A percentile compares a stretch with the other conserved stretches of the same genome.
Evolutionary conservation across 305 asterid genomes (phyloP).

Genomic region (Stenogyne calaminthoides): DNA sequence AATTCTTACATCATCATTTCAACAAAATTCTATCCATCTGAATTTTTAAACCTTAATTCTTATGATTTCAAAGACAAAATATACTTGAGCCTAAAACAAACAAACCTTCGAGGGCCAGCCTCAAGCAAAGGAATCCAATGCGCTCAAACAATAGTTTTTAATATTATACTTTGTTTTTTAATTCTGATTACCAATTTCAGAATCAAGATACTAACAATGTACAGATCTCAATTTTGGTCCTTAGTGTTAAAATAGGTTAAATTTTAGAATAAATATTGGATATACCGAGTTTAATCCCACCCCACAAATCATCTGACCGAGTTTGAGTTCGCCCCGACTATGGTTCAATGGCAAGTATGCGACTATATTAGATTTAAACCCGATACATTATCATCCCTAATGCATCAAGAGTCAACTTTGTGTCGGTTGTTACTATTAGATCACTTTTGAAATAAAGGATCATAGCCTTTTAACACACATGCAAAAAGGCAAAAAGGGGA

Average conservation of each 20-base stretch:
- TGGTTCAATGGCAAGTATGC: neutral
- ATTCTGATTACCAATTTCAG: neutral
- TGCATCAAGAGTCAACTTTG: neutral
- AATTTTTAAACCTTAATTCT: too few species aligned
- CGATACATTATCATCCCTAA: neutral
- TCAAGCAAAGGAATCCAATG: neutral
- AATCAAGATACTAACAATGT: neutral
- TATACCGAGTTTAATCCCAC: neutral
- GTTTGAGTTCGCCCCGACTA: neutral
- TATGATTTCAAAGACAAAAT: too few species aligned
- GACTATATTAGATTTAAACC: neutral
- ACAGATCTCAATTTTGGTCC: neutral
- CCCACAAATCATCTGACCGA: neutral
- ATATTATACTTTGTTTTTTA: too few species aligned
- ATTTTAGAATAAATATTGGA: neutral
- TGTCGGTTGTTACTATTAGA: neutral
- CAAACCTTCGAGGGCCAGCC: neutral
- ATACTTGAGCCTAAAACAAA: neutral
- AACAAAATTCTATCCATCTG: too few species aligned
- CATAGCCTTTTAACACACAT: constrained; percentile 14
- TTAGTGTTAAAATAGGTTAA: neutral
- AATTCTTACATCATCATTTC: too few species aligned
- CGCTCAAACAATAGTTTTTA: neutral
- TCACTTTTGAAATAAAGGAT: constrained; percentile 5
- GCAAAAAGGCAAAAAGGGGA: constrained; percentile 14